Base-by-base conservation (phyloP, 257 asterid genomes). In the Leonotis leonurus region DNA sequence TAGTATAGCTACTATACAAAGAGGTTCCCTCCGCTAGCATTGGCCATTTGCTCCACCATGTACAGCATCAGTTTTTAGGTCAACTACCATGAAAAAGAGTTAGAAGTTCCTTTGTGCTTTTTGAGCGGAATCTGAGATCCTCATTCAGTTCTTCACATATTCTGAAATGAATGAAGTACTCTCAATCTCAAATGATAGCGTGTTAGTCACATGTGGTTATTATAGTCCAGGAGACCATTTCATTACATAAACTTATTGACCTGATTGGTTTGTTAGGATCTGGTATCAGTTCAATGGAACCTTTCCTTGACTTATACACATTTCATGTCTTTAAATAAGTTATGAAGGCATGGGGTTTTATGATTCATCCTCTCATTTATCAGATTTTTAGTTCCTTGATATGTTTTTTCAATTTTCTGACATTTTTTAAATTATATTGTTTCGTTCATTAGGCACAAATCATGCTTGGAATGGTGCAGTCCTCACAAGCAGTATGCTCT, bases 391-490 rank as follows among this genome's bases (percentile, higher is more conserved):
- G 52, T 35, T 16, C 44, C 46, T 18, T 35, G 54, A 35, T 44
- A 26, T 5, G 6, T 22, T 60, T 49, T n/a, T 6, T 25, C 8
- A 8, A 10, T 60, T 30, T n/a, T 14, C 77, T 76, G 70, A 80
- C 65, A 3, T 54, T 13, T 49, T 39, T 48, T 33, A 24, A 6
- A 6, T 18, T 65, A 11, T 33, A 32, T 60, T n/a, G n/a, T 57
- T 20, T 68, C 18, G 48, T 63, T 53, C 72, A 50, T 32, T 41
- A 93, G 99, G 99, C 96, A 24, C 99, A 93, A 73, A 85, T 93
- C 57, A 87, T 89, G 97, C 95, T 93, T 18, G 96, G 97, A 61
- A 93, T 93, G 99, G 94, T 93, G 81, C 88, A 82, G 71, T 70
- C 96, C 50, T 77, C 94, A 0, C 93, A 85, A 69, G 66, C 83